phyloP scores from a whole-genome alignment of 2,329 filamentous ascomycete species.

The Fusarium abutilonis region DNA sequence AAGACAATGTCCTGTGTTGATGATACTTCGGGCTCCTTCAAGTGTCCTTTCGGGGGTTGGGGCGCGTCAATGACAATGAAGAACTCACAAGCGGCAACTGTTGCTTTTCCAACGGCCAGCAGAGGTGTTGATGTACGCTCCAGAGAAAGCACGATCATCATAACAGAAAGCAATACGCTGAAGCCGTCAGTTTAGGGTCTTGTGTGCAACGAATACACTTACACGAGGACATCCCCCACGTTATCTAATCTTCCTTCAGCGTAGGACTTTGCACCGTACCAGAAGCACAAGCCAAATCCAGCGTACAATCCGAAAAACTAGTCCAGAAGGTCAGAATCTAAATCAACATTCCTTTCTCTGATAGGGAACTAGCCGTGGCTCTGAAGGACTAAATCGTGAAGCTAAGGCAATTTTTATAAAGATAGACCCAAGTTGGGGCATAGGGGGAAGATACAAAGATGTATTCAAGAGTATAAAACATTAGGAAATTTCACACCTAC shows the following conservation, averaged over 20 bases:
- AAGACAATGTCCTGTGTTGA: conserved; percentile 59
- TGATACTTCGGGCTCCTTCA: conserved; percentile 52
- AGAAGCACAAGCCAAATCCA: conserved; percentile 68
- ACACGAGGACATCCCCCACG: conserved; percentile 66
- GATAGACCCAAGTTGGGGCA: too few species aligned
- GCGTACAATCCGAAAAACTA: conserved; percentile 64
- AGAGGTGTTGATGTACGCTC: conserved; percentile 67
- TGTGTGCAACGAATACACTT: conserved; percentile 39
- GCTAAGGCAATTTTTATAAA: background rate
- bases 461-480: background rate
- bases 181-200: conserved; percentile 1
- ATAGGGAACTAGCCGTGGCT: background rate
- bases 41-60: conserved; percentile 48
- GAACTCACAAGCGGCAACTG: conserved; percentile 67
- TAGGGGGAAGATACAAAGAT: too few species aligned
- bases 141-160: conserved; percentile 66
- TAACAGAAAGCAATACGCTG: conserved; percentile 65
- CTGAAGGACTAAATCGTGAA: background rate
- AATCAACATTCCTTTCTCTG: background rate
- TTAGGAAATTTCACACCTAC: conserved; percentile 36
- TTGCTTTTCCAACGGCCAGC: conserved; percentile 67
- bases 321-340: conserved; percentile 26
- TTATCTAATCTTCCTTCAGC: conserved; percentile 58
- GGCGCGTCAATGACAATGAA: conserved; percentile 65
- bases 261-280: conserved; percentile 67